A percentile compares a stretch with the other conserved stretches of the same genome.
These are phyloP conservation scores for Apiotrichum laibachii DNA, from an alignment of 1,284 basidiomycete genomes.

Conservation along the genomic window DNA sequence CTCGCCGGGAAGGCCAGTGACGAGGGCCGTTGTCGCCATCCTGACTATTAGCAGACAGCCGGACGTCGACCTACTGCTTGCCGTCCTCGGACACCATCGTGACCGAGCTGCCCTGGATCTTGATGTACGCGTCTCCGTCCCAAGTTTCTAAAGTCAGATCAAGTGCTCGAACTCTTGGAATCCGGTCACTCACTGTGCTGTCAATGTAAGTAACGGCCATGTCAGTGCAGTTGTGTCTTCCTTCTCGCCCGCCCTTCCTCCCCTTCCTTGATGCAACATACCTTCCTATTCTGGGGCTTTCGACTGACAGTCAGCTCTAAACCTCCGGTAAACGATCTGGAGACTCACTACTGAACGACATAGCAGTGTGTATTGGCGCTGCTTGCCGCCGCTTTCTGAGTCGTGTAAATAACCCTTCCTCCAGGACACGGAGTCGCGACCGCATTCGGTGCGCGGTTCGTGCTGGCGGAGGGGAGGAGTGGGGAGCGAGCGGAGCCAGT, in stretches of 20 bases:
- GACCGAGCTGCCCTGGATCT: constrained; percentile 59
- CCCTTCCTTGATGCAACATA: constrained; percentile 17
- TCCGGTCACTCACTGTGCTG: constrained; percentile 45
- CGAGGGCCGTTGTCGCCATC: constrained; percentile 33
- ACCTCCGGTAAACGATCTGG: not conserved
- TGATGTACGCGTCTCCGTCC: constrained; percentile 54
- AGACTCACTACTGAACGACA: constrained; percentile 47
- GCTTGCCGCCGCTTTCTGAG: not conserved
- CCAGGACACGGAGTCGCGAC: constrained; percentile 13
- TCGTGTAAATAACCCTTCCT: constrained; percentile 28
- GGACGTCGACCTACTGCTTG: constrained; percentile 32
- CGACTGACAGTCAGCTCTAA: constrained; percentile 35
- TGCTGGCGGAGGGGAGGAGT: not conserved
- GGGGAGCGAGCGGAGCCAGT: not conserved
- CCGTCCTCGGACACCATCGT: constrained; percentile 54
- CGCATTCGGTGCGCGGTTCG: not conserved
- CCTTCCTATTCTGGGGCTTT: constrained; percentile 51
- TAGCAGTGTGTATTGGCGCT: constrained; percentile 29
- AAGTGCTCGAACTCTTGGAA: not conserved
- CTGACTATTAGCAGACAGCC: constrained; percentile 14
- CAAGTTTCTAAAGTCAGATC: constrained; percentile 45
- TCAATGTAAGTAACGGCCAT: constrained; percentile 8
- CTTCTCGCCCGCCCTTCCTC: no score
- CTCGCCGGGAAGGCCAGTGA: constrained; percentile 25
- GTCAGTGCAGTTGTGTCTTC: not conserved